These are phyloP conservation scores for Colletotrichum higginsianum DNA, from an alignment of 2,329 filamentous ascomycete genomes.

Conservation along the genomic window DNA sequence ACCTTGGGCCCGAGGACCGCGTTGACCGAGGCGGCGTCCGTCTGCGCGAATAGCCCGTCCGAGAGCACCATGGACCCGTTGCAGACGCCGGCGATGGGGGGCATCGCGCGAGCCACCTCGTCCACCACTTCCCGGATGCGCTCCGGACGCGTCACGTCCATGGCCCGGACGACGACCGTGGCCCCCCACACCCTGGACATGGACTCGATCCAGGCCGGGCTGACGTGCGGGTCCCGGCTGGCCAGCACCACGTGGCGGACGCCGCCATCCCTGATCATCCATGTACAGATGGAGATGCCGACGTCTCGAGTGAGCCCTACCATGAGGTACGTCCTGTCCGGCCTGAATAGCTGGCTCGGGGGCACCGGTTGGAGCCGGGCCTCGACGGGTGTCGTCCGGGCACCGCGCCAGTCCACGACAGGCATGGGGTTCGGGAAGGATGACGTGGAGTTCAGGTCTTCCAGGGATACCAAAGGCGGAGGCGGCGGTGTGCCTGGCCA, in stretches of 20 bases:
- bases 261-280: constrained; percentile 55
- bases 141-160: constrained; percentile 43
- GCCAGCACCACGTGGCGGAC: constrained; percentile 53
- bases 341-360: background rate
- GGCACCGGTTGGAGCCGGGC: background rate
- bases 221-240: constrained; percentile 52
- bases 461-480: too few species aligned
- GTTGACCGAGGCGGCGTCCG: constrained; percentile 48
- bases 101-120: constrained; percentile 50
- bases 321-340: background rate
- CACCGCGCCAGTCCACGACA: background rate
- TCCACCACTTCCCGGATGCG: background rate
- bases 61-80: constrained; percentile 55
- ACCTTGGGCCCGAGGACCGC: constrained; percentile 54
- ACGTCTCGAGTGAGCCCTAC: constrained; percentile 30
- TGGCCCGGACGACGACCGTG: constrained; percentile 38
- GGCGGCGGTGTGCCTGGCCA: too few species aligned
- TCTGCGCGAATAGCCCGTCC: constrained; percentile 51
- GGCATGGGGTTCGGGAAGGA: background rate
- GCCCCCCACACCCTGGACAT: constrained; percentile 31
- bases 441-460: too few species aligned
- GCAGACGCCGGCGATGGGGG: constrained; percentile 54
- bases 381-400: background rate
- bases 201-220: constrained; percentile 41
- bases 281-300: constrained; percentile 53